Evolutionary conservation across 2,329 filamentous ascomycete species (phyloP).

Genomic region (Aureobasidium subglaciale): DNA sequence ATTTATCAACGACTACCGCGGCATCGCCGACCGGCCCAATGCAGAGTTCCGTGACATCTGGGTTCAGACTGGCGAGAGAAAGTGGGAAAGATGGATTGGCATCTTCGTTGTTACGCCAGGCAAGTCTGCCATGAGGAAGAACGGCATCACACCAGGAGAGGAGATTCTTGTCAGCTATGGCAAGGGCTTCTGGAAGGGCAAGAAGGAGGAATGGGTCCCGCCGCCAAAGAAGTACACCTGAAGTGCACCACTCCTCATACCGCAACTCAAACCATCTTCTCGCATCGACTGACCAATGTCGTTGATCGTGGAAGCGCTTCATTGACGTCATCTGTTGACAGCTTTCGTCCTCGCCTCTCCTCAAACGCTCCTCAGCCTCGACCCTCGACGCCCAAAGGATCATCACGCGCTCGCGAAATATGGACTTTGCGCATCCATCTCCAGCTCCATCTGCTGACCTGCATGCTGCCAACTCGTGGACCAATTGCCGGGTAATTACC

Average conservation of each 20-base stretch:
- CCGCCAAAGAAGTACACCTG: background rate
- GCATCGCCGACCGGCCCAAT: slow-evolving; percentile 36
- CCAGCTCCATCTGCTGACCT: background rate
- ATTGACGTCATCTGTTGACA: background rate
- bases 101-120: slow-evolving; percentile 45
- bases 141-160: slow-evolving; percentile 41
- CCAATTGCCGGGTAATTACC: background rate
- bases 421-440: background rate
- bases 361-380: background rate
- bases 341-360: background rate
- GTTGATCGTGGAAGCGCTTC: background rate
- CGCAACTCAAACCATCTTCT: background rate
- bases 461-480: background rate
- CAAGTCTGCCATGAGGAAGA: slow-evolving; percentile 41
- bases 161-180: slow-evolving; percentile 50
- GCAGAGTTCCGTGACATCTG: slow-evolving; percentile 33
- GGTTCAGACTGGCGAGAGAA: slow-evolving; percentile 31
- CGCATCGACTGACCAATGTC: background rate
- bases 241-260: too few species aligned
- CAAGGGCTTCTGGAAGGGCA: slow-evolving; percentile 41
- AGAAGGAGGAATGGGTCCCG: background rate
- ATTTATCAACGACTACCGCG: slow-evolving; percentile 49
- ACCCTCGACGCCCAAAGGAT: background rate
- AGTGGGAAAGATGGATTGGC: slow-evolving; percentile 41
- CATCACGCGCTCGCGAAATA: background rate